phyloP scores from a whole-genome alignment of 2,329 filamentous ascomycete genomes.

The Aspergillus sp. region DNA sequence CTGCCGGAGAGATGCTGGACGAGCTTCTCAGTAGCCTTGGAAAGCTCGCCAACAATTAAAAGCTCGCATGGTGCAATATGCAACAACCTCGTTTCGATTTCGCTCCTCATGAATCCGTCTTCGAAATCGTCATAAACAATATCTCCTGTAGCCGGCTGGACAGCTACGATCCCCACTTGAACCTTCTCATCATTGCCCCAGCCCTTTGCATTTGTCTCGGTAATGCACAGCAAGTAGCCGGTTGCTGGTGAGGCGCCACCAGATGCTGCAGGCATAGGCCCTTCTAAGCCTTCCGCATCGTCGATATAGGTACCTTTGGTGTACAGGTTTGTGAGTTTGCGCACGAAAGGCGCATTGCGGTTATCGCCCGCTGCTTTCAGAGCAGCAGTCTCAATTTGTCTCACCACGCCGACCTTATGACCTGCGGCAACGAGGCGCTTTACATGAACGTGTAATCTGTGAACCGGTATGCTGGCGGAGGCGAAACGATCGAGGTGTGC shows the following conservation, averaged over 20 bases:
- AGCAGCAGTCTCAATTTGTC: conserved; percentile 92
- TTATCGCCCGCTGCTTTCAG: conserved; percentile 95
- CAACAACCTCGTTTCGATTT: conserved; percentile 91
- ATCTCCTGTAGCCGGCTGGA: conserved; percentile 93
- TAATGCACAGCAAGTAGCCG: conserved; percentile 92
- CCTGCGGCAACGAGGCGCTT: conserved; percentile 90
- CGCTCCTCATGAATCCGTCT: conserved; percentile 94
- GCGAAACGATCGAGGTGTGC: conserved; percentile 90
- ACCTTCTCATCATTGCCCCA: conserved; percentile 91
- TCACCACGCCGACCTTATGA: conserved; percentile 92
- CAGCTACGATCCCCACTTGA: conserved; percentile 85
- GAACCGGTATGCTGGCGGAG: conserved; percentile 92
- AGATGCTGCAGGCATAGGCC: conserved; percentile 55
- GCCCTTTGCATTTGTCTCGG: conserved; percentile 77
- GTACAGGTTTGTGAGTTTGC: conserved; percentile 93
- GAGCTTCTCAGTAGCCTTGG: conserved; percentile 88
- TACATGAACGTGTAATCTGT: conserved; percentile 87
- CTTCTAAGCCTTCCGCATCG: conserved; percentile 78
- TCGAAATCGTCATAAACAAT: conserved; percentile 96
- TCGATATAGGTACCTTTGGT: conserved; percentile 98
- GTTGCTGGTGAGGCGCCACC: conserved; percentile 62
- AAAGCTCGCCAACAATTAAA: conserved; percentile 85
- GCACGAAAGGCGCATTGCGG: conserved; percentile 84
- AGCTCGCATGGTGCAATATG: conserved; percentile 97
- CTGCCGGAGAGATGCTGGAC: conserved; percentile 86